phyloP scores from a whole-genome alignment of 805 yeast species.

The Starmerella floris region DNA sequence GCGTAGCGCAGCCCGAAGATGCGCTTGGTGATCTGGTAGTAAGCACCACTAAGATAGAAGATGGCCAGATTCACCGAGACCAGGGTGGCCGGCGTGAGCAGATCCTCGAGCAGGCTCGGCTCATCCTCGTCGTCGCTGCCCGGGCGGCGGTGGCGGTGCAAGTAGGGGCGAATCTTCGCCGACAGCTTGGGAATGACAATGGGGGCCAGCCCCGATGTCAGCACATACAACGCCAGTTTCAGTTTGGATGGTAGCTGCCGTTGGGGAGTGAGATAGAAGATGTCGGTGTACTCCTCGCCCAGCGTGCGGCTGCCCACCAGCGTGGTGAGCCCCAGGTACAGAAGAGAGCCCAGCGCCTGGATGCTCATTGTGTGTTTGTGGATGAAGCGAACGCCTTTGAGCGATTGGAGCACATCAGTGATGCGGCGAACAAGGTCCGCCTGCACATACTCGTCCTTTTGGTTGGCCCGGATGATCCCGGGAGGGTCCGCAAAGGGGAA shows the following conservation, averaged over 20 bases:
- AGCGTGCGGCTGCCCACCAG: constrained; percentile 62
- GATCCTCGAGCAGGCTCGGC: constrained; percentile 8
- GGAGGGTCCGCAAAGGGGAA: constrained; percentile 77
- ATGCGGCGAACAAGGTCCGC: constrained; percentile 41
- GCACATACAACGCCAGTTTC: constrained; percentile 45
- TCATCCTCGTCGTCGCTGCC: constrained; percentile 4
- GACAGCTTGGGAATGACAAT: constrained; percentile 27
- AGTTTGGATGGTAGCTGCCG: constrained; percentile 21
- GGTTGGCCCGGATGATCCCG: constrained; percentile 77
- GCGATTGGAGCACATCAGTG: constrained; percentile 39
- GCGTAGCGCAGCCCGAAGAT: constrained; percentile 68
- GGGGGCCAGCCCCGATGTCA: constrained; percentile 53
- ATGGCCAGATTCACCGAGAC: constrained; percentile 63
- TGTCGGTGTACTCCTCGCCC: constrained; percentile 88
- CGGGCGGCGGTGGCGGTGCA: neutral
- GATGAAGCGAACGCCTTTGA: constrained; percentile 43
- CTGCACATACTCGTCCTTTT: constrained; percentile 71
- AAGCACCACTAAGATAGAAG: constrained; percentile 72
- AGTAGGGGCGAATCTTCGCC: constrained; percentile 17
- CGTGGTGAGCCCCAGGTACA: constrained; percentile 67
- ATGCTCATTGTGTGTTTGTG: constrained; percentile 53
- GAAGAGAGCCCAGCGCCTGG: constrained; percentile 40
- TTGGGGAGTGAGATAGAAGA: constrained; percentile 23
- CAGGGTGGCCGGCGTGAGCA: constrained; percentile 28
- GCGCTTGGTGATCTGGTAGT: constrained; percentile 65